Conservation (phyloP, 2,329 filamentous ascomycete species). For the Cladosporium sp. region DNA sequence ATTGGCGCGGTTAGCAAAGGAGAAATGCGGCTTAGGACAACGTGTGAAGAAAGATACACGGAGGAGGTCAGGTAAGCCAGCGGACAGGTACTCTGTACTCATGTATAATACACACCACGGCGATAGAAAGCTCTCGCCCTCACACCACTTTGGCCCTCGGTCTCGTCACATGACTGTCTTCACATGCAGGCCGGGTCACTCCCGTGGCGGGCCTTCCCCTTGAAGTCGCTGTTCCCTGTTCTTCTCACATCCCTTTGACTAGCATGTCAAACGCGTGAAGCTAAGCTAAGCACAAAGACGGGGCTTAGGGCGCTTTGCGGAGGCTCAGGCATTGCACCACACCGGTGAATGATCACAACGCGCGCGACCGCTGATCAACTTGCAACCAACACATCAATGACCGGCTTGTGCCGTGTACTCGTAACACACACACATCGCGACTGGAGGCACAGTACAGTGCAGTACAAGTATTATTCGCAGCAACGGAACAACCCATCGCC, state of each 20-base stretch:
- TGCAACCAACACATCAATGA: background rate
- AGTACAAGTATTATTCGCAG: background rate
- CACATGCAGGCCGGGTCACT: slow-evolving; percentile 17
- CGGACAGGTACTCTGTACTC: background rate
- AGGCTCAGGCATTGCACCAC: background rate
- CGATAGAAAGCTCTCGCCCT: slow-evolving; percentile 1
- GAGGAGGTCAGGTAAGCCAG: background rate
- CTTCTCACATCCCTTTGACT: background rate
- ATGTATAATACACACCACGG: background rate
- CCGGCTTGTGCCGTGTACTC: background rate
- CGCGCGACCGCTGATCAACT: background rate
- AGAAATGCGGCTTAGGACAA: background rate
- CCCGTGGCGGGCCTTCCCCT: slow-evolving; percentile 14
- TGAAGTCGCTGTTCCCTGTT: slow-evolving; percentile 11
- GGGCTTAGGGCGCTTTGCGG: background rate
- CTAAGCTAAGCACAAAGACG: background rate
- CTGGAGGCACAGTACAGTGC: background rate
- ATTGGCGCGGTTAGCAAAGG: slow-evolving; percentile 9
- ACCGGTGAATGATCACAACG: background rate
- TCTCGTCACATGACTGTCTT: slow-evolving; percentile 16
- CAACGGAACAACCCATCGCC: background rate
- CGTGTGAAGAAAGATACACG: background rate
- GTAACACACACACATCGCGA: background rate
- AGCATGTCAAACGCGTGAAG: background rate
- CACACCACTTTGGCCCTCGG: background rate